A percentile compares a stretch with the other conserved stretches of the same genome.
Conservation (phyloP, 169 alveolate species). For the Eimeria necatrix region DNA sequence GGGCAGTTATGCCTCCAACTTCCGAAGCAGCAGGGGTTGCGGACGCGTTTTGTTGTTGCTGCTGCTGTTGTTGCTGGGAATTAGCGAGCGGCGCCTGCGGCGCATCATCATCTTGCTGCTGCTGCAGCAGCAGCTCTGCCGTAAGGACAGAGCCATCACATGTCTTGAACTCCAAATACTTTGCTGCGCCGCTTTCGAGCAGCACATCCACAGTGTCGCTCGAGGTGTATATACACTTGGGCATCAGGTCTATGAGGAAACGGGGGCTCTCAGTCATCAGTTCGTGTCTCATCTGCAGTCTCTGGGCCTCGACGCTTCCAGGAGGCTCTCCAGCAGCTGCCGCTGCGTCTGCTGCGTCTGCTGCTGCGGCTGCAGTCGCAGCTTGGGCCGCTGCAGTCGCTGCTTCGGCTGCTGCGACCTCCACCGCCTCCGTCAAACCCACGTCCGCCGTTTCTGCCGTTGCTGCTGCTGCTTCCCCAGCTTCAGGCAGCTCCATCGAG, state of each 20-base stretch:
- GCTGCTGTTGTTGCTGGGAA: neutral
- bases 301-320: slow-evolving; percentile 58
- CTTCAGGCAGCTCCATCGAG: neutral
- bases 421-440: slow-evolving; percentile 59
- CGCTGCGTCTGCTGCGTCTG: slow-evolving; percentile 59
- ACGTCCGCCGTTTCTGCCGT: slow-evolving; percentile 12
- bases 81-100: neutral
- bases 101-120: slow-evolving; percentile 10
- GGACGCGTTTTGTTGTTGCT: neutral
- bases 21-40: neutral
- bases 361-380: slow-evolving; percentile 57
- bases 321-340: slow-evolving; percentile 71
- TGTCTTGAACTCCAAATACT: slow-evolving; percentile 44
- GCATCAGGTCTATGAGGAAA: slow-evolving; percentile 55
- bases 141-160: slow-evolving; percentile 57
- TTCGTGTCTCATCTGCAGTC: slow-evolving; percentile 64
- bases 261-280: slow-evolving; percentile 49
- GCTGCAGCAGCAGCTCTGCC: slow-evolving; percentile 51
- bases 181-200: slow-evolving; percentile 63
- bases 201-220: slow-evolving; percentile 50
- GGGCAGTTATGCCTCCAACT: slow-evolving; percentile 6
- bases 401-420: slow-evolving; percentile 62
- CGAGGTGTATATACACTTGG: slow-evolving; percentile 69
- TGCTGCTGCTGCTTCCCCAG: neutral
- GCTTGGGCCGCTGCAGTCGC: slow-evolving; percentile 68